Percentiles rank a stretch among this genome's conserved stretches.
Conservation (phyloP, 495 filamentous ascomycete genomes). For the Polyplosphaeria fusca region DNA sequence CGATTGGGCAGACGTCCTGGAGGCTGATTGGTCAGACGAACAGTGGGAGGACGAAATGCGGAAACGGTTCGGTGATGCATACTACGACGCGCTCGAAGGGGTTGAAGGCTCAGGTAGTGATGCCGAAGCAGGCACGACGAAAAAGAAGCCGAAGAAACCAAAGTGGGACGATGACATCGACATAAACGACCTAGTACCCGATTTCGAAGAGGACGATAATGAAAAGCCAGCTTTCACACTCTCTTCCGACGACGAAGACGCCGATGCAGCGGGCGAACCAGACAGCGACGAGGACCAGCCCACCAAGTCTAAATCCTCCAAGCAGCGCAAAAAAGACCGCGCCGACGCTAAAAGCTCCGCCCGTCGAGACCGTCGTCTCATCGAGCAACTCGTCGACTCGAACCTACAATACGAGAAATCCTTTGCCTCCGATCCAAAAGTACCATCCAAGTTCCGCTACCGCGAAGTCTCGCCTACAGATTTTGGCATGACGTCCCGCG, state of each 20-base stretch:
- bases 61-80: slow-evolving; percentile 78
- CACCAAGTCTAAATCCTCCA: slow-evolving; percentile 32
- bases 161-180: slow-evolving; percentile 97
- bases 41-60: slow-evolving; percentile 87
- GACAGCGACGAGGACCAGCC: slow-evolving; percentile 20
- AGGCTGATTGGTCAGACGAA: slow-evolving; percentile 79
- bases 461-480: slow-evolving; percentile 86
- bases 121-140: slow-evolving; percentile 47
- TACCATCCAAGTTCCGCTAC: slow-evolving; percentile 72
- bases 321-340: slow-evolving; percentile 49
- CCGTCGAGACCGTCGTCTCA: slow-evolving; percentile 72
- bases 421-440: slow-evolving; percentile 47
- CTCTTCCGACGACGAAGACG: slow-evolving; percentile 39
- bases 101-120: slow-evolving; percentile 45
- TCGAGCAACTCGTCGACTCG: slow-evolving; percentile 83
- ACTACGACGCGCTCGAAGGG: slow-evolving; percentile 59
- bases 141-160: slow-evolving; percentile 77
- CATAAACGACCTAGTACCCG: slow-evolving; percentile 85
- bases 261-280: slow-evolving; percentile 2
- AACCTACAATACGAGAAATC: slow-evolving; percentile 55
- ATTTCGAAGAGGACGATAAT: slow-evolving; percentile 62
- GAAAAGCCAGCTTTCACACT: slow-evolving; percentile 53
- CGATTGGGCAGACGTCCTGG: slow-evolving; percentile 77
- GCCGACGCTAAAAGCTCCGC: slow-evolving; percentile 66
- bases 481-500: slow-evolving; percentile 82